These are phyloP conservation scores for Polymyxa betae DNA, from an alignment of 208 protist genomes.

Conservation along the genomic window DNA sequence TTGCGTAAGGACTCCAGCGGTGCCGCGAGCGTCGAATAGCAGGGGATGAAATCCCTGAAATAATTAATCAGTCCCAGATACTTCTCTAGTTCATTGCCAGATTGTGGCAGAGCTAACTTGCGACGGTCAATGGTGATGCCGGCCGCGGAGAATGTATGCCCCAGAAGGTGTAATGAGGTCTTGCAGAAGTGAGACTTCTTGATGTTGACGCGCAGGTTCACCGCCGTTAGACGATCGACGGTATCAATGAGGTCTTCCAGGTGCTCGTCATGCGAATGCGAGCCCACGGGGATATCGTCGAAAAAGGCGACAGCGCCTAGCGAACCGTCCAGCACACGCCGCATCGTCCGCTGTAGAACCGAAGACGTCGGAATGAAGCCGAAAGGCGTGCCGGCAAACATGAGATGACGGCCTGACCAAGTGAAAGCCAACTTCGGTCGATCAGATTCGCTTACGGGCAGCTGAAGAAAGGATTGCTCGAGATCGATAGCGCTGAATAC, in stretches of 20 bases:
- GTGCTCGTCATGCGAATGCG: neutral
- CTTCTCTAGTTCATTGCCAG: neutral
- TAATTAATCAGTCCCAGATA: neutral
- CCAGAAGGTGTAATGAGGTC: too few relatives aligned
- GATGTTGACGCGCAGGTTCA: neutral
- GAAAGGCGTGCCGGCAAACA: neutral
- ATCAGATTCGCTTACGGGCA: neutral
- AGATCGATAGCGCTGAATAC: neutral
- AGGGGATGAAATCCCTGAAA: neutral
- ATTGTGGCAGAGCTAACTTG: neutral
- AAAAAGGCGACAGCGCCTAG: neutral
- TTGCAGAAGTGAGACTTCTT: neutral
- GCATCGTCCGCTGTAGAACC: neutral
- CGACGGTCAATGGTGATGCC: neutral
- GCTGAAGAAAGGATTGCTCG: neutral
- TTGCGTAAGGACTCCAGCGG: neutral
- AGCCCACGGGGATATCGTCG: neutral
- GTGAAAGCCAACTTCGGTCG: neutral
- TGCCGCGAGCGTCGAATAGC: neutral
- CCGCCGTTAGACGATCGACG: neutral
- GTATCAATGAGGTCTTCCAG: neutral
- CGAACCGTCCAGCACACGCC: neutral
- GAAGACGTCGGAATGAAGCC: neutral
- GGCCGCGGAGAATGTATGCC: neutral
- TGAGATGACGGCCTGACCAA: neutral